A percentile compares a stretch with the other conserved stretches of the same genome.
Evolutionary conservation across 306 rosid species (phyloP).

Genomic region (Quercus ilex): DNA sequence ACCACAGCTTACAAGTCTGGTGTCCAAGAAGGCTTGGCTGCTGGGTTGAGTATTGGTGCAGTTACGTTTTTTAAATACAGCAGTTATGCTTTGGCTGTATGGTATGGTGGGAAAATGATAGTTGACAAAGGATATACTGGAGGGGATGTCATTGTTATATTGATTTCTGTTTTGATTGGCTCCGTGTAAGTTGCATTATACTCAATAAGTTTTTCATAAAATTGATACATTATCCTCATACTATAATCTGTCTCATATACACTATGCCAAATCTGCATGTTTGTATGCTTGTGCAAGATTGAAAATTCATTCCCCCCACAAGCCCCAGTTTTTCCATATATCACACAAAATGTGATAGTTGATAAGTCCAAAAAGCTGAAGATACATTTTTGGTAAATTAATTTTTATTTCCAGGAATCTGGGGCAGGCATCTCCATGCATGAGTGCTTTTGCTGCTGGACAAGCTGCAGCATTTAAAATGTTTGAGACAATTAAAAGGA

Average conservation of each 20-base stretch:
- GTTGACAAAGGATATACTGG: slow-evolving; percentile 71
- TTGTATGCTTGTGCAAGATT: too few species aligned
- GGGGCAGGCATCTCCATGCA: slow-evolving; percentile 83
- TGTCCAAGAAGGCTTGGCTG: slow-evolving; percentile 62
- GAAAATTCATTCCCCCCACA: neutral
- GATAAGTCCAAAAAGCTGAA: too few species aligned
- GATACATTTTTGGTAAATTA: neutral
- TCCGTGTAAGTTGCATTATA: slow-evolving; percentile 51
- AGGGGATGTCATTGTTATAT: slow-evolving; percentile 60
- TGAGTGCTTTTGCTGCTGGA: slow-evolving; percentile 81
- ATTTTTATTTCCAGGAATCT: slow-evolving; percentile 44
- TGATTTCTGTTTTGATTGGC: slow-evolving; percentile 60
- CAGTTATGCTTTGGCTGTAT: slow-evolving; percentile 62
- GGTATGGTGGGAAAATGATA: slow-evolving; percentile 84
- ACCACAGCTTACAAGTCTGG: slow-evolving; percentile 50
- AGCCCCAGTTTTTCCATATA: neutral
- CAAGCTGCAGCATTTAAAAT: slow-evolving; percentile 87
- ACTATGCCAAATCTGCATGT: neutral
- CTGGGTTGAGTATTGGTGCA: slow-evolving; percentile 59
- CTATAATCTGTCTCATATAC: neutral
- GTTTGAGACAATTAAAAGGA: slow-evolving; percentile 73
- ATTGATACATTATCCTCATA: neutral
- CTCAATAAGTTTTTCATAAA: neutral
- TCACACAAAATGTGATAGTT: too few species aligned
- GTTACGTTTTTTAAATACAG: slow-evolving; percentile 30